These are phyloP conservation scores for Phaeophleospora eucalypticola DNA, from an alignment of 2,329 filamentous ascomycete genomes.

Conservation along the genomic window DNA sequence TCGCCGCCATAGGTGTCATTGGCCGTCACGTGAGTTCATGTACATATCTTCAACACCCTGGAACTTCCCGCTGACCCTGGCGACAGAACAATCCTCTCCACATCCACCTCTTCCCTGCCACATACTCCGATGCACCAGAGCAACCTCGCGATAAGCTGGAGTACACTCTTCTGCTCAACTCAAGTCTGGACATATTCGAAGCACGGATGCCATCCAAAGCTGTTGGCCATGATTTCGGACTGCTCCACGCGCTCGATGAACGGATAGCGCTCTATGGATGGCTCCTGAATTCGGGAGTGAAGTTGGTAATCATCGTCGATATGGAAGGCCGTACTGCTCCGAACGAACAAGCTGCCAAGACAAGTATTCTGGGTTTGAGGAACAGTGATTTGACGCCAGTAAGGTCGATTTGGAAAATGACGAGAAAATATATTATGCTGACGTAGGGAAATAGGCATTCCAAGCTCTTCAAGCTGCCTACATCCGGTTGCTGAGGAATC, in stretches of 20 bases:
- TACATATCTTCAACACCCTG: not conserved
- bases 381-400: slow-evolving; percentile 86
- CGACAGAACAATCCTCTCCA: slow-evolving; percentile 90
- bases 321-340: slow-evolving; percentile 66
- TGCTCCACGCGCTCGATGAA: slow-evolving; percentile 91
- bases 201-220: slow-evolving; percentile 70
- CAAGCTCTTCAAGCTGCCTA: slow-evolving; percentile 90
- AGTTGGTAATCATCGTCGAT: slow-evolving; percentile 86
- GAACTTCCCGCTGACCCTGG: slow-evolving; percentile 3
- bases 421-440: not conserved
- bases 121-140: slow-evolving; percentile 21
- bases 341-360: slow-evolving; percentile 29
- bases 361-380: slow-evolving; percentile 61
- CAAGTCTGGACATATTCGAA: slow-evolving; percentile 90
- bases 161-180: slow-evolving; percentile 86
- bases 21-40: slow-evolving; percentile 71
- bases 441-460: slow-evolving; percentile 59
- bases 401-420: slow-evolving; percentile 32
- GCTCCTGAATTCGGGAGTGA: slow-evolving; percentile 92
- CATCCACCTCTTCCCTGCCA: slow-evolving; percentile 81
- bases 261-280: slow-evolving; percentile 90
- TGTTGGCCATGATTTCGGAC: slow-evolving; percentile 78
- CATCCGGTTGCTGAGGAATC: slow-evolving; percentile 82
- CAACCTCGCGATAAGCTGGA: slow-evolving; percentile 67
- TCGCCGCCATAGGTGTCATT: slow-evolving; percentile 90